Evolutionary conservation across 2,329 filamentous ascomycete species (phyloP), one percentile per base, ranked within the genome.

Genomic region (Penicillium sp.): DNA sequence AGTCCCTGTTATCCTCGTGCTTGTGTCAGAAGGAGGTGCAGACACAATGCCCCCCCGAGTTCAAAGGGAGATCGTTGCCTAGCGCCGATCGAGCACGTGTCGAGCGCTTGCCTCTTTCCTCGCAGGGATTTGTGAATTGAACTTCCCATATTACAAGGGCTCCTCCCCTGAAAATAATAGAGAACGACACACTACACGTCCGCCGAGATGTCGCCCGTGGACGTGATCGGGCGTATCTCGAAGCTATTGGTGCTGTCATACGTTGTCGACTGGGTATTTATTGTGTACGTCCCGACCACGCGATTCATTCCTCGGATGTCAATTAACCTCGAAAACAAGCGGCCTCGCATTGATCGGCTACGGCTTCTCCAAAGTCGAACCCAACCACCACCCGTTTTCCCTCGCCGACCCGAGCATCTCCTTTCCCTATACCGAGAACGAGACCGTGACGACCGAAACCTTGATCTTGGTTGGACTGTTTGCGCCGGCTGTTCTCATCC

Each of bases 401-500:
- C 79, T 90, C 6, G 76, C 84, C 57, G 86, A 96, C 64, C 83
- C 86, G 20, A 81, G 83, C 55, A 95, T 96, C 64, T 88, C 89
- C 16, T 95, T 87, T 62, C 91, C 92, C 0, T 85, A 82, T 62
- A 82, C 82, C 44, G 76, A 80, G 11, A 66, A 86, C 20, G 89
- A 96, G 63, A 90, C 86, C 2, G 86, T 96, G 14, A 82, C 86
- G 0, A 81, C 82, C 4, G 80, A 76, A 61, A 76, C 88, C 8
- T 78, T 95, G 11, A 69, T 86, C 14, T 66, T 90, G n/a, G 78
- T 87, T 53, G 79, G 79, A 40, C 75, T 88, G 20, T 68, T 84
- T 31, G 77, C 82, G 1, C 92, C 92, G 4, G 82, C 83, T 27
- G 71, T 79, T 53, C 76, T 91, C 57, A 86, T 95, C 62, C 70